Evolutionary conservation across 2,329 filamentous ascomycete species (phyloP).

Genomic region (Aspergillus neoniger): DNA sequence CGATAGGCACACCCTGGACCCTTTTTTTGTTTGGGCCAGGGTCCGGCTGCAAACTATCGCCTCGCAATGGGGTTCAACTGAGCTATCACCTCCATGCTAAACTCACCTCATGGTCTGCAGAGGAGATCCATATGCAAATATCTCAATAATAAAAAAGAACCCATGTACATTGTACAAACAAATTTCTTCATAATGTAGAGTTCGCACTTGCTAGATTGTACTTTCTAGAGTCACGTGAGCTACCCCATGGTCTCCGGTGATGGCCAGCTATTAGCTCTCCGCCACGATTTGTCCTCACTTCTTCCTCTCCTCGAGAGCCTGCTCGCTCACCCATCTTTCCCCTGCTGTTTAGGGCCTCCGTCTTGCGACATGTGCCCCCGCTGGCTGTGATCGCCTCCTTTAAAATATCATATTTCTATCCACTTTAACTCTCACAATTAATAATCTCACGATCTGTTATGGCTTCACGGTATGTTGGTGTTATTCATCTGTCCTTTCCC

Average conservation of each 20-base stretch:
- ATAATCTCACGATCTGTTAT: slow-evolving; percentile 25
- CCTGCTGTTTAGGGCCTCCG: background rate
- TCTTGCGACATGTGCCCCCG: background rate
- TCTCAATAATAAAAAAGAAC: background rate
- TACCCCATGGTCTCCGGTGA: background rate
- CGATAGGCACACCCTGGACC: background rate
- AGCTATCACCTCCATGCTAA: background rate
- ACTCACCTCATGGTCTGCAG: background rate
- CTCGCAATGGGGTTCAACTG: background rate
- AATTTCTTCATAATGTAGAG: too few species aligned
- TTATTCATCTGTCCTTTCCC: background rate
- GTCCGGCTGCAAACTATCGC: background rate
- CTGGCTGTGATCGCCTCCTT: background rate
- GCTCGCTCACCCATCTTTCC: background rate
- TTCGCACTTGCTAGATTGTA: too few species aligned
- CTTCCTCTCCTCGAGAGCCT: background rate
- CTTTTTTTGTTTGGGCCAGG: background rate
- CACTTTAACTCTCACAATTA: background rate
- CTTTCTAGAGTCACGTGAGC: too few species aligned
- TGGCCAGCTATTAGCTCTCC: background rate
- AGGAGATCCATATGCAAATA: background rate
- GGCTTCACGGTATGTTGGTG: slow-evolving; percentile 39
- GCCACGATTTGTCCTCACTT: background rate
- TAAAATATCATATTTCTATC: background rate
- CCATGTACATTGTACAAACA: background rate